These are phyloP conservation scores for Melanogaster broomeanus DNA, from an alignment of 768 basidiomycete species.

Conservation along the genomic window DNA sequence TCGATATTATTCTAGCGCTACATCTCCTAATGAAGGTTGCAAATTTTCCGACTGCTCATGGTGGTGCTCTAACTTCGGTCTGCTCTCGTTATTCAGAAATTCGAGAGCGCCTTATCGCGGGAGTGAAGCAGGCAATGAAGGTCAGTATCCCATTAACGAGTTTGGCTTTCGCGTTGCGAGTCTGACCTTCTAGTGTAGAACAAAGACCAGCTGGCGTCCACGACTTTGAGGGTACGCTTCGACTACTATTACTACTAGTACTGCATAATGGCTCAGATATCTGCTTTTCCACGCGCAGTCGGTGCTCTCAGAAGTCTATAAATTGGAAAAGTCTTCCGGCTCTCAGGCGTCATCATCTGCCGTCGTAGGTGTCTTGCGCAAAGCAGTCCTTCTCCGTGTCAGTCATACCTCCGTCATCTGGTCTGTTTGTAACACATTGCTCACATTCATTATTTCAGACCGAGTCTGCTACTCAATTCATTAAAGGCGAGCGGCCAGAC, in stretches of 20 bases:
- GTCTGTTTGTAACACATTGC: background rate
- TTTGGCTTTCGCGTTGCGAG: background rate
- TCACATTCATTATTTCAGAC: slow-evolving; percentile 38
- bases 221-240: slow-evolving; percentile 53
- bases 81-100: slow-evolving; percentile 41
- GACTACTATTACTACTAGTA: background rate
- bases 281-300: slow-evolving; percentile 42
- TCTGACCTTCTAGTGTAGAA: slow-evolving; percentile 38
- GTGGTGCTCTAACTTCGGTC: background rate
- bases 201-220: slow-evolving; percentile 58
- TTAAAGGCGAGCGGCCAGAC: slow-evolving; percentile 58
- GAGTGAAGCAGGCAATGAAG: slow-evolving; percentile 72
- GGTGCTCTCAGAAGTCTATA: slow-evolving; percentile 68
- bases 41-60: background rate
- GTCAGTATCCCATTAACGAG: slow-evolving; percentile 34
- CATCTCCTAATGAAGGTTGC: slow-evolving; percentile 22
- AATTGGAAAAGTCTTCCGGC: slow-evolving; percentile 57
- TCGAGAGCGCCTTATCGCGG: slow-evolving; percentile 49
- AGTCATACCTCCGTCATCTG: slow-evolving; percentile 25
- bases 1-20: slow-evolving; percentile 12
- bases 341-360: slow-evolving; percentile 47
- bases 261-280: background rate
- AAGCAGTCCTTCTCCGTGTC: slow-evolving; percentile 60
- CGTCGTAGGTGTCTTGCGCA: slow-evolving; percentile 56
- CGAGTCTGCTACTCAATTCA: slow-evolving; percentile 60